phyloP scores from a whole-genome alignment of 2,329 filamentous ascomycete species.

The Sporothrix inflata region DNA sequence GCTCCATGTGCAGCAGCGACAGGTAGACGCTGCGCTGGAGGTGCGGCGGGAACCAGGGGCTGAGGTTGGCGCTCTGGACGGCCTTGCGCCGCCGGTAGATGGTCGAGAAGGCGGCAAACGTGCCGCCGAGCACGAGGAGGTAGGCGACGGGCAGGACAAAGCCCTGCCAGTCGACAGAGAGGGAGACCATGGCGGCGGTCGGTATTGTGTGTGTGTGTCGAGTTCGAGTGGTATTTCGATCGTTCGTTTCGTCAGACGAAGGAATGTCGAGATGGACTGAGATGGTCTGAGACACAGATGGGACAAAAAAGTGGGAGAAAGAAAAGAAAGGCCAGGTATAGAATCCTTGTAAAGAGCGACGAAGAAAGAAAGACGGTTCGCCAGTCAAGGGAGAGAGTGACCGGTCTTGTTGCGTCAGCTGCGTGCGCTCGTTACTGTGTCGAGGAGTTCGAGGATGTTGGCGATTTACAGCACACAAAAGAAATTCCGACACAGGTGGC shows the following conservation, averaged over 20 bases:
- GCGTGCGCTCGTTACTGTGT: neutral
- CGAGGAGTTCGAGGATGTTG: conserved; percentile 6
- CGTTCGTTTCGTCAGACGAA: neutral
- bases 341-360: neutral
- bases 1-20: conserved; percentile 79
- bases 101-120: conserved; percentile 87
- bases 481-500: conserved; percentile 20
- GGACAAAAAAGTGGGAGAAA: neutral
- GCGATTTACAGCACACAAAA: neutral
- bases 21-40: conserved; percentile 93
- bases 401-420: neutral
- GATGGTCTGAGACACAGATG: too few relatives aligned
- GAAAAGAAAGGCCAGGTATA: neutral
- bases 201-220: neutral
- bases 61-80: conserved; percentile 78
- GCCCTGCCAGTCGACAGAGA: conserved; percentile 75
- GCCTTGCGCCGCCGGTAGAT: conserved; percentile 93
- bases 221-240: neutral
- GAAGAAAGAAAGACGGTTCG: neutral
- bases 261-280: neutral
- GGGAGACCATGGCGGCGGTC: conserved; percentile 45
- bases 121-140: conserved; percentile 81
- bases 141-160: conserved; percentile 88
- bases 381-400: conserved; percentile 15
- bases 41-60: conserved; percentile 92